Base-by-base conservation (phyloP, 192 early-diverging fungal genomes). In the Backusella westeae region DNA sequence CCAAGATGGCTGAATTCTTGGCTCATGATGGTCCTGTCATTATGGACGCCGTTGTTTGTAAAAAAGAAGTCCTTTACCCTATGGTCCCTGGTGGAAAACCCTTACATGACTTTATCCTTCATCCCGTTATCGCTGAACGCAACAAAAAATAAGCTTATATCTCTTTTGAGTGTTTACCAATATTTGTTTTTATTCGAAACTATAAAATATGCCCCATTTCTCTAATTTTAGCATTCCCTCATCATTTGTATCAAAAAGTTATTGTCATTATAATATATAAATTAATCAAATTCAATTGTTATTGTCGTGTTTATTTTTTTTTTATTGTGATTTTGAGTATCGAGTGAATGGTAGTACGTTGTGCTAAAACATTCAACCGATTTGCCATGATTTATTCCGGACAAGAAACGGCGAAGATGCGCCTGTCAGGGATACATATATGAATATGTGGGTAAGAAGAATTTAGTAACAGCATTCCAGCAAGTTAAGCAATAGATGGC, bases 21-120 rank as follows among this genome's bases (percentile, higher is more conserved):
- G 92, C 86, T 39, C 78, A 92, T 46, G 89, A 93, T 76, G 93
- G 93, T 19, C 98, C 98, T 19, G 93, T 99, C 70, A 85, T 99
- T 71, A 86, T 98, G 78, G 97, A 99, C 71, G 94, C 91, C 36
- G 88, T 94, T 52, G 94, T 98, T 14, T 92, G 92, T 79, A 97
- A 97, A 80, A 81, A 92, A 49, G 96, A 99, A 85, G 95, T 96
- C 81, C 94, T 99, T 29, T 94, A 92, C 82, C 98, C 98, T 56
- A 99, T 99, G 98, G 96, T 95, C 1, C 95, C 98, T 29, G 98
- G 94, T 74, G 96, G 96, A 53, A 96, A 94, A 84, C 92, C 90
- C 21, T 85, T 99, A 73, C 88, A 98, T 85, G 96, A 99, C 81
- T 94, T 97, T 81, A 90, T 94, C 67, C 79, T 87, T 38, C 89